Base-by-base conservation (phyloP, 176 grass and related monocot genomes). In the Oryza officinalis region DNA sequence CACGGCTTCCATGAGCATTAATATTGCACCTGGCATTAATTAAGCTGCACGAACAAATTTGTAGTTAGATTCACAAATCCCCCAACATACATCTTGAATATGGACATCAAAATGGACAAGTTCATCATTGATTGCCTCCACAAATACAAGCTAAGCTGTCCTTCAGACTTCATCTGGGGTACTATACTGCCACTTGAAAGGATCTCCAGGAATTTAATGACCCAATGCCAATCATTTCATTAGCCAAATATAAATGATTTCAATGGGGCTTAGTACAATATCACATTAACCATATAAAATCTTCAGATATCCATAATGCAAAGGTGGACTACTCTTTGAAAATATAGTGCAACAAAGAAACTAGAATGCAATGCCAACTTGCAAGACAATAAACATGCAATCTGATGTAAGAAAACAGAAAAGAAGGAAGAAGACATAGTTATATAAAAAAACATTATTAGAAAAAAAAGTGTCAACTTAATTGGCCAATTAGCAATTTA, bases 71-170 rank as follows among this genome's bases (percentile, higher is more conserved):
- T 47, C 8, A 67, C 35, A 70, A 63, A 87, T 77, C 65, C 52
- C 64, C 52, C 64, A 1, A 74, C 27, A 38, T 35, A 78, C 57
- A 25, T 67, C 40, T 77, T 72, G 80, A 88, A 83, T 72, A 66
- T 77, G 74, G 15, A 54, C 65, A 20, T 22, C 47, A 2, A 82
- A 82, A 61, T 47, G n/a, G 30, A 20, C 49, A 85, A 41, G 82
- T 76, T 41, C 45, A 85, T 67, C n/a, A 63, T 85, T 71, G 2
- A 30, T 30, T 35, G 28, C 69, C 7, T 84, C 14, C 6, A 22
- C 4, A 27, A 50, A 78, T 72, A 37, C 12, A 73, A 45, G 49
- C 77, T 84, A 89, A 89, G 82, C 49, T 81, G 64, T 85, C 23
- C n/a, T 71, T 64, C 18, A 14, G 82, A 18, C n/a, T 77, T 64